Percentiles rank a stretch among this genome's conserved stretches.
Conservation (phyloP, 2,329 filamentous ascomycete genomes). For the Claviceps sp. region DNA sequence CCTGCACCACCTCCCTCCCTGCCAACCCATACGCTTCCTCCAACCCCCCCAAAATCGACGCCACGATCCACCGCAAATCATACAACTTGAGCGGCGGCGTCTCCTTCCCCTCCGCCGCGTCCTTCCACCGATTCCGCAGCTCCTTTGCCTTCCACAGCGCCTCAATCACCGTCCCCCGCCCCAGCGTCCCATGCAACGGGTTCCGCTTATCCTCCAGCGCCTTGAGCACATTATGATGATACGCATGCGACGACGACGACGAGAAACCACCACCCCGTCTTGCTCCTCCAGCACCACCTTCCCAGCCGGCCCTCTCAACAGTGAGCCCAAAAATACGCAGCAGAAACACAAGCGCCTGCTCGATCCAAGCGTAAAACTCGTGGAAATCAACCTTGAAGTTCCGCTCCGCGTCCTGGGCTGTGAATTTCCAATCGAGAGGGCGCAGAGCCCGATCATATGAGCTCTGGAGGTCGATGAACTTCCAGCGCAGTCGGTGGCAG, state of each 20-base stretch:
- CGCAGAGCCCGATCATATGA: constrained; percentile 39
- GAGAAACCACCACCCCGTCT: not conserved
- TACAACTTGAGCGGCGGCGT: constrained; percentile 40
- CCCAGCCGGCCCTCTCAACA: constrained; percentile 22
- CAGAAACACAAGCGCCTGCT: constrained; percentile 55
- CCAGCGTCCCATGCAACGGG: constrained; percentile 43
- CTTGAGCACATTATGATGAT: constrained; percentile 56
- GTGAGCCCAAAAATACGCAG: constrained; percentile 49
- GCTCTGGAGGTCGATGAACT: constrained; percentile 43
- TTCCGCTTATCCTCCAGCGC: constrained; percentile 44
- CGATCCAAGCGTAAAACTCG: constrained; percentile 61
- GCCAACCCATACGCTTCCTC: constrained; percentile 44
- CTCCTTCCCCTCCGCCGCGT: constrained; percentile 36
- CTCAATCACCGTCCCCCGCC: constrained; percentile 38
- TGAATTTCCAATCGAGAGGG: constrained; percentile 21
- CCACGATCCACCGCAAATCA: constrained; percentile 46
- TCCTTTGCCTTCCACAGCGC: constrained; percentile 55
- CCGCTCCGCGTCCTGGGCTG: constrained; percentile 37
- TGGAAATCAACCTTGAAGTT: constrained; percentile 72
- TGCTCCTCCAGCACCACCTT: not conserved
- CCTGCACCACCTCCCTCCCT: constrained; percentile 25
- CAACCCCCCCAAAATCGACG: constrained; percentile 42
- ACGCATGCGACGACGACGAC: constrained; percentile 32
- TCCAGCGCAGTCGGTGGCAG: constrained; percentile 48
- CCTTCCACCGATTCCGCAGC: constrained; percentile 60